A percentile compares a stretch with the other conserved stretches of the same genome.
Evolutionary conservation across 1,284 basidiomycete species (phyloP).

Genomic region (Macrocystidia cucumis): DNA sequence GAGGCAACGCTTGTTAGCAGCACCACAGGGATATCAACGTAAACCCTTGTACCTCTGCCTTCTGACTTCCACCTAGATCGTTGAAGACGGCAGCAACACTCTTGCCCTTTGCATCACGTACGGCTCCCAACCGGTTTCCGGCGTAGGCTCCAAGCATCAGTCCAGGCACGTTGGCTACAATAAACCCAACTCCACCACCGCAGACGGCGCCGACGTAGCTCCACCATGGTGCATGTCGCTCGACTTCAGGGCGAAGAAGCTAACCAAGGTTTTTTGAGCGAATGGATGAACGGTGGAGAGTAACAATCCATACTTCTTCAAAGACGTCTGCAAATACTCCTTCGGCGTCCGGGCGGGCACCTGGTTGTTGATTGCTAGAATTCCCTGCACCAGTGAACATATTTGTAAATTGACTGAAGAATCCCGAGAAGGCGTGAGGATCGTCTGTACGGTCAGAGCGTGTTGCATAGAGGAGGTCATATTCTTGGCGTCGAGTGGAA

Average conservation of each 20-base stretch:
- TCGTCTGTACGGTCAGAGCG: slow-evolving; percentile 47
- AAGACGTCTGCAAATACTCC: slow-evolving; percentile 85
- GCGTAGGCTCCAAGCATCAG: slow-evolving; percentile 73
- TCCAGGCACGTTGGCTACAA: slow-evolving; percentile 84
- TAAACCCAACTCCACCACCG: slow-evolving; percentile 71
- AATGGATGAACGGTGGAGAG: slow-evolving; percentile 1
- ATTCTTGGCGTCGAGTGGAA: slow-evolving; percentile 70
- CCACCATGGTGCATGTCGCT: slow-evolving; percentile 67
- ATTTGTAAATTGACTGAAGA: slow-evolving; percentile 72
- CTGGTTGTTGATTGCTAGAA: slow-evolving; percentile 22
- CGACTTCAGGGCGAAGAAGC: slow-evolving; percentile 74
- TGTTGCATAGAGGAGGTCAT: slow-evolving; percentile 64
- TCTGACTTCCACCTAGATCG: slow-evolving; percentile 71
- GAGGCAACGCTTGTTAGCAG: slow-evolving; percentile 15
- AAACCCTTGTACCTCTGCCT: slow-evolving; percentile 65
- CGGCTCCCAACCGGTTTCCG: slow-evolving; percentile 80
- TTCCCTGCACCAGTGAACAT: slow-evolving; percentile 46
- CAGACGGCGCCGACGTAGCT: slow-evolving; percentile 69
- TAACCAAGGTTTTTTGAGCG: slow-evolving; percentile 17
- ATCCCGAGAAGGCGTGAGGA: slow-evolving; percentile 62
- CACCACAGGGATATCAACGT: slow-evolving; percentile 5
- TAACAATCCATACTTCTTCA: slow-evolving; percentile 57
- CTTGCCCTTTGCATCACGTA: slow-evolving; percentile 90
- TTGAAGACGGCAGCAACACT: slow-evolving; percentile 89
- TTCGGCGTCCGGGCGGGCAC: slow-evolving; percentile 67